Conservation (phyloP, 306 rosid genomes). For the Pyrus betulifolia region DNA sequence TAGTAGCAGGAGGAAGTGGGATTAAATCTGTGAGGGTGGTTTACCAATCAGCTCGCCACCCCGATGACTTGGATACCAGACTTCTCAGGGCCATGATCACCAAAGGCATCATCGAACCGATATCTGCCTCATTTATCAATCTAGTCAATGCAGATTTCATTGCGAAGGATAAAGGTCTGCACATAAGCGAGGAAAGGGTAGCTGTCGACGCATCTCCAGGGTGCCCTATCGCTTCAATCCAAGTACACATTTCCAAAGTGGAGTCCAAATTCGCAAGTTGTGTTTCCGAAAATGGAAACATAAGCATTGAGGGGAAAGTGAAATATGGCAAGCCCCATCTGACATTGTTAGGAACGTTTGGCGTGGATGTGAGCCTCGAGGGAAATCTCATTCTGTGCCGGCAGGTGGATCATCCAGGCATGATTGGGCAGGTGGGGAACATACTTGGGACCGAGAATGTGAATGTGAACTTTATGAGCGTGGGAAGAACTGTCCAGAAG, state of each 20-base stretch:
- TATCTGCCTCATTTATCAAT: constrained; percentile 61
- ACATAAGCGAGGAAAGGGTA: constrained; percentile 66
- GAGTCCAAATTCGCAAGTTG: constrained; percentile 74
- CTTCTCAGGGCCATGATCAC: constrained; percentile 90
- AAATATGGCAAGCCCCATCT: constrained; percentile 70
- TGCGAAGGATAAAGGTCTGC: constrained; percentile 77
- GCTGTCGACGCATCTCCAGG: constrained; percentile 47
- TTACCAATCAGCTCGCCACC: constrained; percentile 51
- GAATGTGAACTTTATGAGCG: constrained; percentile 91
- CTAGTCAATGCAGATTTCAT: constrained; percentile 81
- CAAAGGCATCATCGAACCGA: constrained; percentile 80
- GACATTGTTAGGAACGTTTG: constrained; percentile 57
- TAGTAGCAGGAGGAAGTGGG: constrained; percentile 71
- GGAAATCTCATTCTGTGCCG: constrained; percentile 80
- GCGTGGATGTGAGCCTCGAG: constrained; percentile 76
- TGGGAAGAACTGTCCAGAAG: constrained; percentile 56
- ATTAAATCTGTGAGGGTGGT: constrained; percentile 53
- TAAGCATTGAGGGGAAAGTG: constrained; percentile 80
- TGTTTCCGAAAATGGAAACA: constrained; percentile 38
- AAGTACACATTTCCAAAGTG: constrained; percentile 51
- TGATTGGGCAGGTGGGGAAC: constrained; percentile 82
- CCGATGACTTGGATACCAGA: constrained; percentile 81
- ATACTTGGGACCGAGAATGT: constrained; percentile 60
- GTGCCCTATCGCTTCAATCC: constrained; percentile 65
- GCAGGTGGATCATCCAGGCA: constrained; percentile 83